Percentiles rank a stretch among this genome's conserved stretches.
Evolutionary conservation across 2,329 filamentous ascomycete genomes (phyloP).

Genomic region (Basipetospora chlamydospora): DNA sequence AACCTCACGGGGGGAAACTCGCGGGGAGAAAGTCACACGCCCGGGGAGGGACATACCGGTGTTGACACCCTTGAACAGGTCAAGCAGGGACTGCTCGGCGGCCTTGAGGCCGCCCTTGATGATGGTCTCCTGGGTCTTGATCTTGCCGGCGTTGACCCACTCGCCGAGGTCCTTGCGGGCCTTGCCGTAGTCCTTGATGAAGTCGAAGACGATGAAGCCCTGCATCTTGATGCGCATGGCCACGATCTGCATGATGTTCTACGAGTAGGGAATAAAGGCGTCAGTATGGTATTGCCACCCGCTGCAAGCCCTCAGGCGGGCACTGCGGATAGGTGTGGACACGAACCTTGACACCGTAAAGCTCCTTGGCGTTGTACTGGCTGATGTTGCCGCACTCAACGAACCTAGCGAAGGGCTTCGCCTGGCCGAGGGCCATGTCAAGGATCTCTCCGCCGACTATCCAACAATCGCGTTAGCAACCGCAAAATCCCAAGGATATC

Average conservation of each 20-base stretch:
- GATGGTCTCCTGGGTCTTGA: constrained; percentile 58
- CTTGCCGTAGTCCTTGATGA: constrained; percentile 35
- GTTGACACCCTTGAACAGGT: constrained; percentile 55
- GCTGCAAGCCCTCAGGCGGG: not conserved
- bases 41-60: constrained; percentile 37
- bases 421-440: constrained; percentile 48
- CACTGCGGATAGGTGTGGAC: constrained; percentile 14
- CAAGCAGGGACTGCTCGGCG: constrained; percentile 47
- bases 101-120: constrained; percentile 51
- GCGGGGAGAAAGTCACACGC: no score
- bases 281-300: constrained; percentile 11
- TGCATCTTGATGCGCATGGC: constrained; percentile 46
- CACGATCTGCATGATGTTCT: constrained; percentile 35
- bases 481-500: constrained; percentile 4
- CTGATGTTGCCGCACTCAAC: constrained; percentile 59
- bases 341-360: constrained; percentile 33
- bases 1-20: no score
- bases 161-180: constrained; percentile 46
- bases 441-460: constrained; percentile 54
- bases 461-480: not conserved
- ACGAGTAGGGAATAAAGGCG: not conserved
- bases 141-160: constrained; percentile 58
- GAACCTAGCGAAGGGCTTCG: constrained; percentile 48
- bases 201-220: constrained; percentile 65
- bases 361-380: constrained; percentile 47